Base-by-base conservation (phyloP, 495 filamentous ascomycete species). In the Pyrenopolyporus hunteri region DNA sequence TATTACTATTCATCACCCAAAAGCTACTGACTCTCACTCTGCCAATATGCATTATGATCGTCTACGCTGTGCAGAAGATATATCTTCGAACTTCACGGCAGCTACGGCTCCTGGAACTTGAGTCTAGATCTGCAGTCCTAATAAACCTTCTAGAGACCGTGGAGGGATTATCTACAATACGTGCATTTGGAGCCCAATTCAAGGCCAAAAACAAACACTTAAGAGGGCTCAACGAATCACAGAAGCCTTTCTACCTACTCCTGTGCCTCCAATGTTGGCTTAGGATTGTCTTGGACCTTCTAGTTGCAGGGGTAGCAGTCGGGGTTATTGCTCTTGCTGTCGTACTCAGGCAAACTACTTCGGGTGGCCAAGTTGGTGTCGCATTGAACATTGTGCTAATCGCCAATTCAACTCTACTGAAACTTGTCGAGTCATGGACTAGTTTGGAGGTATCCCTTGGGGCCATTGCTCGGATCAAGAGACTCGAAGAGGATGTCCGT, bases 81-180 rank as follows among this genome's bases (percentile, higher is more conserved):
- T 87, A 87, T 50, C 74, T 87, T 0, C 76, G 80, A 10, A 83
- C 81, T 1, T 84, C 81, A 0, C 78, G 82, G 4, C 85, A 87
- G 57, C 48, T 88, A 2, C 78, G 85, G 14, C 59, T 86, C 0
- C 66, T 88, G 1, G 84, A 87, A 49, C 73, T 86, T 2, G 82
- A 87, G 66, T 75, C 82, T 13, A 83, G 84, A 62, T 59, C 63
- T 7, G 44, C 23, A 0, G 50, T 70, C 2, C 58, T 59, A 6
- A 78, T 80, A 4, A 76, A 76, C 42, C 80, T 84, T 32, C 43
- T 79, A 14, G 82, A 83, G 40, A 75, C 76, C 1, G 67, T 81
- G 10, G 70, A 75, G 0, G 83, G 82, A 16, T 64, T 83, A 7
- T 57, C 67, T 8, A 83, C 81, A 11, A 79, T 83, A 44, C 74